Base-by-base conservation (phyloP, 2,329 filamentous ascomycete genomes). In the Aspergillus sclerotialis region DNA sequence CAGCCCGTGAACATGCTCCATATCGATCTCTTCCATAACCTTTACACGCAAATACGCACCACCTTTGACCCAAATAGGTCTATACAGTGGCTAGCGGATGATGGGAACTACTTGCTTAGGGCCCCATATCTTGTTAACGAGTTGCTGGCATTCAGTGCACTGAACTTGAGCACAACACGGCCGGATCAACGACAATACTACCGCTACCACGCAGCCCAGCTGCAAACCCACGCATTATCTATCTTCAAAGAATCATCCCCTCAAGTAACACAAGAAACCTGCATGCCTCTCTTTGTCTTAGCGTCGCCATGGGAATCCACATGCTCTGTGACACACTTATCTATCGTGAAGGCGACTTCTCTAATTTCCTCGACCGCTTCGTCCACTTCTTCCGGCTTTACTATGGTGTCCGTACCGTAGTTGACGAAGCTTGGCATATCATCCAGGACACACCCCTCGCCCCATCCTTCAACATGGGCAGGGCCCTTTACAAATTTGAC, bases 101-200 rank as follows among this genome's bases (percentile, higher is more conserved):
- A 10, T 21, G 23, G 24, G 11, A 3, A 4, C 3, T 8, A n/a
- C 2, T n/a, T n/a, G n/a, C 23, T 18, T 9, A 13, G 23, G n/a
- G 47, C 38, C 2, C 69, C 65, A 1, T 73, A 67, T 35, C 58
- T 71, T 3, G 61, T 72, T 39, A 67, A 73, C 36, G 58, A 70
- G 43, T 30, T 70, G 5, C 58, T 73, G 7, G 69, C 68, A 26
- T 43, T 69, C 29, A 57, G 66, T 9, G 68, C 69, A 4, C 52
- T 67, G 3, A 66, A 73, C 36, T 43, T 65, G 8, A 62, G 60
- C 36, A 57, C 49, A 2, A 43, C 57, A 2, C 14, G 49, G 53
- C 28, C 53, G 55, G 35, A 68, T 62, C 43, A 67, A 58, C 43
- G 41, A 32, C 30, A 40, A 17, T 31, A 51, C 39, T 52, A 53